These are phyloP conservation scores for Thelonectria rubi DNA, from an alignment of 2,329 filamentous ascomycete species.

Conservation along the genomic window DNA sequence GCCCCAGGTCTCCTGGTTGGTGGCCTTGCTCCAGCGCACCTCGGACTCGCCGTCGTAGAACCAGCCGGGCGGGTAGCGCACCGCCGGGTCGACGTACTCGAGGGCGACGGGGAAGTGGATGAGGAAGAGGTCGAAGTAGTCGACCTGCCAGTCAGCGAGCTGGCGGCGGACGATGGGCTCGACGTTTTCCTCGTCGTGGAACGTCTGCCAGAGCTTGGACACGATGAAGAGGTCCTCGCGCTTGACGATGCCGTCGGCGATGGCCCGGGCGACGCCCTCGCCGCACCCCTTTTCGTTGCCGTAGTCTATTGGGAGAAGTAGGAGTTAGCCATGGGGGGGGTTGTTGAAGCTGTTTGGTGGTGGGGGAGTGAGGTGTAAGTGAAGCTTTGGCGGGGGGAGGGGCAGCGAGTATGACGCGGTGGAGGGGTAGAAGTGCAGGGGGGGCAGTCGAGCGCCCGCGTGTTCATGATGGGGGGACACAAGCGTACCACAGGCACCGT, in stretches of 20 bases:
- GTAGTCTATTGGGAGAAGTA: slow-evolving; percentile 70
- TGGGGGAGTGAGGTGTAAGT: no score
- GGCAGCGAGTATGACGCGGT: slow-evolving; percentile 16
- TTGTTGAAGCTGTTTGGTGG: not conserved
- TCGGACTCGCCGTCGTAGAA: slow-evolving; percentile 69
- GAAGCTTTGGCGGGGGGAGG: not conserved
- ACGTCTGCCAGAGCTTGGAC: slow-evolving; percentile 93
- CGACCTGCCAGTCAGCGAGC: slow-evolving; percentile 82
- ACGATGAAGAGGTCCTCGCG: slow-evolving; percentile 91
- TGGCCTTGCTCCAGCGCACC: slow-evolving; percentile 72
- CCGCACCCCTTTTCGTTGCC: slow-evolving; percentile 84
- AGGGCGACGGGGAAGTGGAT: slow-evolving; percentile 90
- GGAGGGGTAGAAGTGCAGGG: slow-evolving; percentile 38
- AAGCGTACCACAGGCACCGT: slow-evolving; percentile 66
- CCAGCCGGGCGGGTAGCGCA: slow-evolving; percentile 85
- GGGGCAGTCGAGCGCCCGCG: slow-evolving; percentile 22
- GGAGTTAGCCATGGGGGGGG: not conserved
- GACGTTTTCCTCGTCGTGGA: slow-evolving; percentile 82
- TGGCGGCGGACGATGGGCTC: slow-evolving; percentile 79
- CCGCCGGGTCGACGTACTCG: slow-evolving; percentile 82
- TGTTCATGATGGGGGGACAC: not conserved
- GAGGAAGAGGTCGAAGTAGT: slow-evolving; percentile 91
- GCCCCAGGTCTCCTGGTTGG: slow-evolving; percentile 83
- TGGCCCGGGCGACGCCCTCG: slow-evolving; percentile 79
- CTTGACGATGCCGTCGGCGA: slow-evolving; percentile 82